phyloP scores from a whole-genome alignment of 2,329 filamentous ascomycete genomes.

The Ampelomyces quisqualis region DNA sequence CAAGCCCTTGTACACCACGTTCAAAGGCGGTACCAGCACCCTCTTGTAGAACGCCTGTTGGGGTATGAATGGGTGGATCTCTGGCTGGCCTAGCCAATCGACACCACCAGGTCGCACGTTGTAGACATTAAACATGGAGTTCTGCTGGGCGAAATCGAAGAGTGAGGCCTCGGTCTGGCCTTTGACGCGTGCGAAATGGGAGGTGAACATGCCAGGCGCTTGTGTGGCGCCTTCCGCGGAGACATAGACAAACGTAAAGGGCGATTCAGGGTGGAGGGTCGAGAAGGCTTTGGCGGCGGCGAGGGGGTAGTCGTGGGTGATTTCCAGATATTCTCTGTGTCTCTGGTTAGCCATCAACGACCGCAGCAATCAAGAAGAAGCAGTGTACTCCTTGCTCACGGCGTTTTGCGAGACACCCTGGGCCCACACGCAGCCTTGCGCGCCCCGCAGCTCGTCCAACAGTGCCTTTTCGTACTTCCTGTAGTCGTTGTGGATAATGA shows the following conservation, averaged over 20 bases:
- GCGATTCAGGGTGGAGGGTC: conserved; percentile 49
- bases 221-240: conserved; percentile 65
- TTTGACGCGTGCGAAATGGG: conserved; percentile 64
- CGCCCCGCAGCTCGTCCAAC: conserved; percentile 62
- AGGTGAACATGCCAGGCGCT: conserved; percentile 56
- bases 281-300: conserved; percentile 63
- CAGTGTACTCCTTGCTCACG: conserved; percentile 59
- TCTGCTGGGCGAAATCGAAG: conserved; percentile 52
- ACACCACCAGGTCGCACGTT: conserved; percentile 62
- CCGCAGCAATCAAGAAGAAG: background rate
- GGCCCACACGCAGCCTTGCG: conserved; percentile 72
- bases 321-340: conserved; percentile 61
- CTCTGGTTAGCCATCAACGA: conserved; percentile 4
- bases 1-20: conserved; percentile 34
- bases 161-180: conserved; percentile 65
- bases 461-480: conserved; percentile 58
- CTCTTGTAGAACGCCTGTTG: conserved; percentile 26
- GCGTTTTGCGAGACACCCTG: conserved; percentile 64
- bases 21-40: conserved; percentile 19
- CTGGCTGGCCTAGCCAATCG: conserved; percentile 50
- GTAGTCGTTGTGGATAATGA: conserved; percentile 71
- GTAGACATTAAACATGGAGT: conserved; percentile 55
- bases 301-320: conserved; percentile 67
- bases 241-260: conserved; percentile 71
- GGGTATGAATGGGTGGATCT: conserved; percentile 43